phyloP scores from a whole-genome alignment of 2,329 filamentous ascomycete genomes.

The Xylaria sp. region DNA sequence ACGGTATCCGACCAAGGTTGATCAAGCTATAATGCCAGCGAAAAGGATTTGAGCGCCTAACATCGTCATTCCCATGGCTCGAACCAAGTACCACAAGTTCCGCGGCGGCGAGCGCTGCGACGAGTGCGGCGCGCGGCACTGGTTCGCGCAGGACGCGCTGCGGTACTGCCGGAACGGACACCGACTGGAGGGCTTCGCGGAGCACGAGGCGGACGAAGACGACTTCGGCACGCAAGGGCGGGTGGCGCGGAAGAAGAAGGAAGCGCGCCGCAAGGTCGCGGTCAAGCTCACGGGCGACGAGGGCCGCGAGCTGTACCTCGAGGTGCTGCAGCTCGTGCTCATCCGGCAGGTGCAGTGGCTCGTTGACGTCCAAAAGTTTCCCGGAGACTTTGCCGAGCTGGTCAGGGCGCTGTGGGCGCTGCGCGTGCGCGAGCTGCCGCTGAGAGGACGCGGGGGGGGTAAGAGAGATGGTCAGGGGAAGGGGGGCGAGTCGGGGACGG shows the following conservation, averaged over 20 bases:
- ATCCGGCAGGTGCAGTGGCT: conserved; percentile 84
- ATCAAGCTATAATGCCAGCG: background rate
- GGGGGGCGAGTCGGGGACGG: conserved; percentile 27
- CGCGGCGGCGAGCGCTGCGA: conserved; percentile 65
- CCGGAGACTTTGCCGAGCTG: conserved; percentile 79
- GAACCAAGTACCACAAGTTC: conserved; percentile 61
- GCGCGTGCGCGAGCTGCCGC: conserved; percentile 66
- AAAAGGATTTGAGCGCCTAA: background rate
- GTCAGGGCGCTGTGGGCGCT: conserved; percentile 89
- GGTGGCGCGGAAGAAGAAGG: conserved; percentile 67
- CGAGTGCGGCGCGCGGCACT: conserved; percentile 76
- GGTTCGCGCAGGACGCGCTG: conserved; percentile 79
- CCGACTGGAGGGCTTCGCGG: conserved; percentile 74
- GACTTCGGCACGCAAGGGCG: conserved; percentile 72
- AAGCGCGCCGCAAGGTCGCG: conserved; percentile 63
- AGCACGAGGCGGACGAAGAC: conserved; percentile 70
- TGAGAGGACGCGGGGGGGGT: conserved; percentile 54
- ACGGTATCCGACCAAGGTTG: background rate
- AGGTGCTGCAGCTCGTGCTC: conserved; percentile 85
- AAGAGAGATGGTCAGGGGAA: conserved; percentile 4
- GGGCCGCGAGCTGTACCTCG: conserved; percentile 82
- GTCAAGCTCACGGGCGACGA: conserved; percentile 71
- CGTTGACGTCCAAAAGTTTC: conserved; percentile 72
- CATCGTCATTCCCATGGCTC: conserved; percentile 51
- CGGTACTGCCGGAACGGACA: conserved; percentile 85